Evolutionary conservation across 2,329 filamentous ascomycete genomes (phyloP), one percentile per base, ranked within the genome.

Genomic region (Aspergillus caelatus): DNA sequence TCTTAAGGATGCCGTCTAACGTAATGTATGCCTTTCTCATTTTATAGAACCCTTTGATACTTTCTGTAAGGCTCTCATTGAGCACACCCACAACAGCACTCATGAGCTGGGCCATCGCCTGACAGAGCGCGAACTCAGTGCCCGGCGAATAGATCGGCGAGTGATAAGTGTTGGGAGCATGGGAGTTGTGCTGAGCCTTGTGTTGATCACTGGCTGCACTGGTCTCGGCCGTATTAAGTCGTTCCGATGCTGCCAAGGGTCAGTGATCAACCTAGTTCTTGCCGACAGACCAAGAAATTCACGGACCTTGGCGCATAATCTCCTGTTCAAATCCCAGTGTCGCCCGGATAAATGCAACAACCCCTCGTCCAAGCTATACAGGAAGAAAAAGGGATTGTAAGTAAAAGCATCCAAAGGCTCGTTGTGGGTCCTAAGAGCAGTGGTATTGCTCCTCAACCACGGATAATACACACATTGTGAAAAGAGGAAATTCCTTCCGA

Each of bases 291-390:
- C 30, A 58, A 30, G 52, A 48, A 57, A 60, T 55, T 52, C 62
- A 64, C 78, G 64, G 60, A 86, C 85, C 85, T 81, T 96, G 89
- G 62, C 88, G 88, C 90, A 98, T 95, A 68, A 96, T 85, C 4
- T 95, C 89, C 77, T 96, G 94, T 79, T 98, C 95, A 71, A 97
- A 95, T 2, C 94, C 94, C 1, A 98, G 81, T 2, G 95, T 90
- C 21, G 94, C 93, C 70, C 89, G 86, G 78, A 98, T 89, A 75
- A 98, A 98, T 52, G 88, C 88, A 23, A 93, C 89, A 39, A 97
- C 89, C 58, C 92, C 91, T 68, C 89, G 84, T 34, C 93, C 94
- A 39, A 98, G 84, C 81, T 91, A 83, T 23, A 19, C 62, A 66
- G 26, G 23, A 28, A 43, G 59, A 64, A n/a, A 64, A 19, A 54